These are phyloP conservation scores for Annulohypoxylon maeteangense DNA, from an alignment of 495 filamentous ascomycete genomes.

Conservation along the genomic window DNA sequence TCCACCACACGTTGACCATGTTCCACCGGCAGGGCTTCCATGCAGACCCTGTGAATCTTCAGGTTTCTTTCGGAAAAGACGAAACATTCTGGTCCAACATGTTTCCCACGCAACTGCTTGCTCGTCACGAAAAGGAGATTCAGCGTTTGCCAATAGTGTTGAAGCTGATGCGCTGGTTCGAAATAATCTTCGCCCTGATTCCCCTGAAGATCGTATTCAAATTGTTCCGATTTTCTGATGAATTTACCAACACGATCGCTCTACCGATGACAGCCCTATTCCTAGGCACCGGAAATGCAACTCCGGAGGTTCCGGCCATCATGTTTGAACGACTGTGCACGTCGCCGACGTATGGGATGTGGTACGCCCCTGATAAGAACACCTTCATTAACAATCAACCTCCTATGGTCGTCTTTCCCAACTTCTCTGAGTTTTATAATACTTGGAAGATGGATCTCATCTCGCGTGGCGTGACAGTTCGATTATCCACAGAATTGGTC, in stretches of 20 bases:
- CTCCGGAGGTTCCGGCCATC: slow-evolving; percentile 77
- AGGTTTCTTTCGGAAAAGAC: slow-evolving; percentile 84
- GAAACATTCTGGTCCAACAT: slow-evolving; percentile 84
- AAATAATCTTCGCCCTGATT: slow-evolving; percentile 76
- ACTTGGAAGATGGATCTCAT: slow-evolving; percentile 72
- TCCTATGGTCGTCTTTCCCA: slow-evolving; percentile 85
- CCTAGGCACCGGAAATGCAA: slow-evolving; percentile 81
- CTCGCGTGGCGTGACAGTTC: slow-evolving; percentile 70
- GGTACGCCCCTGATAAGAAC: slow-evolving; percentile 72
- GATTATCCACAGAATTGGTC: slow-evolving; percentile 70
- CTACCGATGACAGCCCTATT: slow-evolving; percentile 81
- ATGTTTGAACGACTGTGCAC: slow-evolving; percentile 81
- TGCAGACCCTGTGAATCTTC: slow-evolving; percentile 76
- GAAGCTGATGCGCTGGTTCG: slow-evolving; percentile 73
- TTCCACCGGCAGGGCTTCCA: slow-evolving; percentile 74
- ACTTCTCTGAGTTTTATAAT: slow-evolving; percentile 75
- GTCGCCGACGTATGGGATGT: slow-evolving; percentile 77
- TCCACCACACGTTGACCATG: slow-evolving; percentile 84
- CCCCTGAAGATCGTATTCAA: slow-evolving; percentile 76
- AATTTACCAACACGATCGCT: slow-evolving; percentile 78
- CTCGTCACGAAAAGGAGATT: slow-evolving; percentile 71
- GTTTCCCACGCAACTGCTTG: slow-evolving; percentile 76
- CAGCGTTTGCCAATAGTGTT: slow-evolving; percentile 72
- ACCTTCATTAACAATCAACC: slow-evolving; percentile 75
- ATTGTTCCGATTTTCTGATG: slow-evolving; percentile 76